phyloP scores from a whole-genome alignment of 192 early-diverging fungal genomes.

The Coemansia javaensis region DNA sequence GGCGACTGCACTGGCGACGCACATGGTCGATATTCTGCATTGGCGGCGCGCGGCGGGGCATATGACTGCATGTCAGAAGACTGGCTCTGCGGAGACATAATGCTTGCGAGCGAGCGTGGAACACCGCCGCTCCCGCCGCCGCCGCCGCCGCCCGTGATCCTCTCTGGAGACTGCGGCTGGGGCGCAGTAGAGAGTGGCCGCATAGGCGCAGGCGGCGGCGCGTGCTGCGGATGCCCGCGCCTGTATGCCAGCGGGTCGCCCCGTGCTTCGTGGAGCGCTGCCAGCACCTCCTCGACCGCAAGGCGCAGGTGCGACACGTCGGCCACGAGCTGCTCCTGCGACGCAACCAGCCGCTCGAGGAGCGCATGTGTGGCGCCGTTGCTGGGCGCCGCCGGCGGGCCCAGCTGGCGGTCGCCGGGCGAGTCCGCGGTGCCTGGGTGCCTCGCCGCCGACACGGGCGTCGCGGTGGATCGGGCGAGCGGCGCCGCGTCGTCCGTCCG shows the following conservation, averaged over 20 bases:
- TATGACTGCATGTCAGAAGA: no score
- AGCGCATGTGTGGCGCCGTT: conserved; percentile 6
- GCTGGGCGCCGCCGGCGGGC: background rate
- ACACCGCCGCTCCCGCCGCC: conserved; percentile 3
- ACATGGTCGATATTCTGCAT: background rate
- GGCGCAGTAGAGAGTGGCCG: background rate
- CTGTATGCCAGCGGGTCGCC: no score
- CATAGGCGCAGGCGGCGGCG: conserved; percentile 3
- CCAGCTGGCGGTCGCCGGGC: background rate
- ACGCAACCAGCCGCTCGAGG: conserved; percentile 24
- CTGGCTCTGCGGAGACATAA: conserved; percentile 11
- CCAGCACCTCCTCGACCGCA: conserved; percentile 23
- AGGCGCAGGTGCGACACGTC: conserved; percentile 37
- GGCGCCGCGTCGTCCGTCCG: conserved; percentile 24
- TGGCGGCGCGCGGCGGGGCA: background rate
- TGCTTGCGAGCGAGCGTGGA: conserved; percentile 29
- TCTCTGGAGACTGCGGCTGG: no score
- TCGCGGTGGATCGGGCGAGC: background rate
- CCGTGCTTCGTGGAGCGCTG: conserved; percentile 18
- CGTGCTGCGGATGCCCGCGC: no score
- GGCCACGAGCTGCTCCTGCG: conserved; percentile 35
- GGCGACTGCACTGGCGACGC: background rate
- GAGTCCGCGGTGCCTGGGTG: background rate
- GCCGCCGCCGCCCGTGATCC: background rate
- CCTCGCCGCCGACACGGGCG: background rate